Base-by-base conservation (phyloP, 2,329 filamentous ascomycete species). In the Cadophora sp. region DNA sequence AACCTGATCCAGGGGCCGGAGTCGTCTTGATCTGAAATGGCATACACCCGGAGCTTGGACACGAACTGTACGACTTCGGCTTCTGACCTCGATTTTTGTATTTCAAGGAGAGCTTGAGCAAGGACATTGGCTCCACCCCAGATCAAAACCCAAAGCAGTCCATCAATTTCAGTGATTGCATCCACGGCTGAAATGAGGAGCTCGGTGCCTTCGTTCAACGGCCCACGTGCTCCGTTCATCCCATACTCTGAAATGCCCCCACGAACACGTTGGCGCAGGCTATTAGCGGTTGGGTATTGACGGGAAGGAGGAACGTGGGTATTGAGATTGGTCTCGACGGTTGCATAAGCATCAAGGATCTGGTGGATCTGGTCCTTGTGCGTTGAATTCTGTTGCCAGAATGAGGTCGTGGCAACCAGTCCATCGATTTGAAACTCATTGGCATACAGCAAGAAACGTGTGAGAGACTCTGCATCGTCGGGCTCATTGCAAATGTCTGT, bases 1-100 rank as follows among this genome's bases (percentile, higher is more conserved):
- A 79, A 77, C 19, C 86, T 82, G 43, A 89, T 84, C 86, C 86
- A 89, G 0, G 81, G 76, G 0, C 85, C 86, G 0, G 84, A 83
- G 69, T 89, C 83, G 69, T 89, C 86, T 71, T 89, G 86, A 70
- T 89, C 87, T 7, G 85, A 87, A 65, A 89, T 87, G 43, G 86
- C 78, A 74, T 87, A 87, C 9, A 87, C 40, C 19, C 40, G 40
- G 16, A 43, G 40, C 40, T 43, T 43, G 12, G 40, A 16, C 16
- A 19, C 16, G 16, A 43, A 43, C 19, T 43, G 1, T 12, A 6
- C 40, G 16, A 43, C 40, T 43, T 43, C 40, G 16, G 40, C 40
- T 43, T 43, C 40, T 43, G 40, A 43, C 19, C 40, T 43, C 14
- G 40, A 43, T 16, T 43, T 43, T 19, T 43, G 40, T 12, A 43